Evolutionary conservation across 1,139 yeast genomes (phyloP).

Genomic region (Candida gigantensis): DNA sequence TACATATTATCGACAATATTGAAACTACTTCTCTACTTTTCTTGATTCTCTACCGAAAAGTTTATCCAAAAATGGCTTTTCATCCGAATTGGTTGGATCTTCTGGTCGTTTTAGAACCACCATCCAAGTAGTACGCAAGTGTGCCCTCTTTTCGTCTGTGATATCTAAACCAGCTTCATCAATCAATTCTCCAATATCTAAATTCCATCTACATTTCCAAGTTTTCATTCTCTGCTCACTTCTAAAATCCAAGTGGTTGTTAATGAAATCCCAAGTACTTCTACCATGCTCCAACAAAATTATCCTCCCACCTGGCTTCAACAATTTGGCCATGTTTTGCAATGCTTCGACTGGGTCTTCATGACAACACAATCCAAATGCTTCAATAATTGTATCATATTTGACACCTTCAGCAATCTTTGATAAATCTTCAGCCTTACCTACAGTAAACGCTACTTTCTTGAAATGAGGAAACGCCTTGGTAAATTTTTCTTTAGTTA

Average conservation of each 20-base stretch:
- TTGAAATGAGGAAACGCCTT: conserved; percentile 62
- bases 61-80: conserved; percentile 46
- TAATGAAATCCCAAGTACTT: conserved; percentile 75
- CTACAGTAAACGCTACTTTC: conserved; percentile 83
- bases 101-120: conserved; percentile 72
- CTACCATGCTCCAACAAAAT: conserved; percentile 91
- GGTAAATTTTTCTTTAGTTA: conserved; percentile 74
- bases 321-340: conserved; percentile 65
- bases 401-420: conserved; percentile 55
- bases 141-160: conserved; percentile 75
- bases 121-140: conserved; percentile 94
- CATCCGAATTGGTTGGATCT: conserved; percentile 50
- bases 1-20: conserved; percentile 1
- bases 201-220: conserved; percentile 98
- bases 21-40: conserved; percentile 12
- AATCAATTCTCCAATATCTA: conserved; percentile 84
- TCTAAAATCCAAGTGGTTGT: conserved; percentile 77
- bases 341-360: conserved; percentile 87
- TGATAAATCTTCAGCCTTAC: conserved; percentile 85
- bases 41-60: conserved; percentile 36
- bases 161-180: conserved; percentile 84
- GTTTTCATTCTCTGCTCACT: conserved; percentile 81
- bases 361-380: conserved; percentile 95
- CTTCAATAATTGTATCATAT: conserved; percentile 90
- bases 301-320: conserved; percentile 90